phyloP scores from a whole-genome alignment of 164 flowering plant genomes.

The Sextonia rubra region DNA sequence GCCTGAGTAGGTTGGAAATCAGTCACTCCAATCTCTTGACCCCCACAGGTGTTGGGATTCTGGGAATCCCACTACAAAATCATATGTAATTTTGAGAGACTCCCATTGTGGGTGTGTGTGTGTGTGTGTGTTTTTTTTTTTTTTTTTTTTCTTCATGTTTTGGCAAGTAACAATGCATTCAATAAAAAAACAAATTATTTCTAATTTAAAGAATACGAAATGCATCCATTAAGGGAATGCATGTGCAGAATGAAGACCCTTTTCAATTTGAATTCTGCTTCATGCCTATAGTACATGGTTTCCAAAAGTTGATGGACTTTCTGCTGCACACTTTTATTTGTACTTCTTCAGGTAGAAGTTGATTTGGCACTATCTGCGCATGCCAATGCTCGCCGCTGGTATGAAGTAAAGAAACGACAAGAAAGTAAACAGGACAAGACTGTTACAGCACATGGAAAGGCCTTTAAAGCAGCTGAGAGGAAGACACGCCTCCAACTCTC shows the following conservation, averaged over 20 bases:
- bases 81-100: not conserved
- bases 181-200: too few relatives aligned
- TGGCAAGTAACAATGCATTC: not conserved
- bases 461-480: constrained; percentile 96
- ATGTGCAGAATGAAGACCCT: too few relatives aligned
- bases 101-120: not conserved
- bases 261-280: too few relatives aligned
- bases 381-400: constrained; percentile 96
- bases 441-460: constrained; percentile 84
- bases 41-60: not conserved
- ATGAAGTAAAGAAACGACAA: constrained; percentile 82
- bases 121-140: too few relatives aligned
- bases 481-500: constrained; percentile 91
- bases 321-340: not conserved
- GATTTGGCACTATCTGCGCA: constrained; percentile 94
- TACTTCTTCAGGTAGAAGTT: constrained; percentile 72
- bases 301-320: not conserved
- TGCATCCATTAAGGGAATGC: too few relatives aligned
- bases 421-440: constrained; percentile 93
- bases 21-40: not conserved
- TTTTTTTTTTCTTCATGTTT: not conserved
- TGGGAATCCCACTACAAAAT: not conserved
- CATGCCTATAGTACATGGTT: too few relatives aligned
- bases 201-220: not conserved
- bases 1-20: not conserved